phyloP scores from a whole-genome alignment of 1,284 basidiomycete species.

The Ceratobasidium theobromae region DNA sequence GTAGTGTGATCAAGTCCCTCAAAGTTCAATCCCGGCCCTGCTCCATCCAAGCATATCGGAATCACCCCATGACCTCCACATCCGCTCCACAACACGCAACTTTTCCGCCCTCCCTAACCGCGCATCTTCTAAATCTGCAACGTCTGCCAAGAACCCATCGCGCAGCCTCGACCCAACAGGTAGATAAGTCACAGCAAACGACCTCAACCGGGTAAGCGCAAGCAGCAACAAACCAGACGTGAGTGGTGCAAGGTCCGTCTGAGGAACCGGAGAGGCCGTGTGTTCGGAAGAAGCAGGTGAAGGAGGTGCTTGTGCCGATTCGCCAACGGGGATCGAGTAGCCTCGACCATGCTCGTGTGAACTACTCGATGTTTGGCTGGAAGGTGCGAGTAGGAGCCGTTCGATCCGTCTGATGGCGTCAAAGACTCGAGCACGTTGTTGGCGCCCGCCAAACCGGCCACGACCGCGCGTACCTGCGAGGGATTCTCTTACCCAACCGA shows the following conservation, averaged over 20 bases:
- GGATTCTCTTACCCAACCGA: conserved; percentile 55
- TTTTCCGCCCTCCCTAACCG: conserved; percentile 67
- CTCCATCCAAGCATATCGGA: conserved; percentile 56
- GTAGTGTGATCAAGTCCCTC: background rate
- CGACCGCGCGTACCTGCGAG: conserved; percentile 53
- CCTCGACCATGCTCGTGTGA: too few species aligned
- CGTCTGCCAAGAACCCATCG: conserved; percentile 81
- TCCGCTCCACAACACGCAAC: conserved; percentile 75
- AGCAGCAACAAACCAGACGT: conserved; percentile 74
- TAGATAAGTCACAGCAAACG: conserved; percentile 58
- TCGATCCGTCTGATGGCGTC: conserved; percentile 52
- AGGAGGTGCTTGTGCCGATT: background rate
- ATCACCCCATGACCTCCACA: conserved; percentile 86
- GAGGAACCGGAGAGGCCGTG: background rate
- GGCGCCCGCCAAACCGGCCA: conserved; percentile 56
- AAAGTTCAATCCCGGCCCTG: conserved; percentile 29
- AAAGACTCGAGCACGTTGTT: conserved; percentile 56
- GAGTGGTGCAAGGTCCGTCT: conserved; percentile 50
- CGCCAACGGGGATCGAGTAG: too few species aligned
- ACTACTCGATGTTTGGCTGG: background rate
- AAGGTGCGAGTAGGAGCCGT: conserved; percentile 40
- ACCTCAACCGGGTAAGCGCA: conserved; percentile 66
- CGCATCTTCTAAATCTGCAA: conserved; percentile 80
- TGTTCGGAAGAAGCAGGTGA: conserved; percentile 8
- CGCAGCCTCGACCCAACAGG: conserved; percentile 61